Conservation (phyloP, 208 protist genomes). For the Leishmania arabica region DNA sequence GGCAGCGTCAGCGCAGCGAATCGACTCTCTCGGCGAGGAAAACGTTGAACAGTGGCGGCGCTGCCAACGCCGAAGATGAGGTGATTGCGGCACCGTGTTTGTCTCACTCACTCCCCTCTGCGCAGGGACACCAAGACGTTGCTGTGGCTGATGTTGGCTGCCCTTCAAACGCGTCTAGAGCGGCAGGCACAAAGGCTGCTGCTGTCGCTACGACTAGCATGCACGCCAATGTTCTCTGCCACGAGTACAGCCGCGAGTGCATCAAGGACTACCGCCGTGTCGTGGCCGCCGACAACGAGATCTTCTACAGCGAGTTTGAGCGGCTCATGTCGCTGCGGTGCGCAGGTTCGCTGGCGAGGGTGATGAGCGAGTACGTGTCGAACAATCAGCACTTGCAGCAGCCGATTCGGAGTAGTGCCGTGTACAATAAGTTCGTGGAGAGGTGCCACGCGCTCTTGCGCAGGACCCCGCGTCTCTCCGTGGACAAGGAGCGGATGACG, state of each 20-base stretch:
- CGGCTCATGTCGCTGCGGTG: constrained; percentile 45
- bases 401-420: constrained; percentile 25
- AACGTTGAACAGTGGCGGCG: background rate
- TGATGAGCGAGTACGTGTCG: constrained; percentile 59
- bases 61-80: background rate
- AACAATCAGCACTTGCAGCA: constrained; percentile 33
- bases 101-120: background rate
- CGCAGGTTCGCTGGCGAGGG: constrained; percentile 37
- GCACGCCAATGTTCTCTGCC: constrained; percentile 28
- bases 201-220: background rate
- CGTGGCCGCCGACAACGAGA: constrained; percentile 68
- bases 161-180: background rate
- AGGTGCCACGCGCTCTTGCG: constrained; percentile 26
- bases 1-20: constrained; percentile 20
- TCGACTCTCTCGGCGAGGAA: background rate
- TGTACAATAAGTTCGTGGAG: constrained; percentile 31
- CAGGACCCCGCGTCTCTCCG: constrained; percentile 25
- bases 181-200: background rate
- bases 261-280: constrained; percentile 68
- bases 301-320: constrained; percentile 72
- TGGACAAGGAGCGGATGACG: constrained; percentile 16
- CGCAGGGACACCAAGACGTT: background rate
- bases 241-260: constrained; percentile 63
- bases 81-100: background rate
- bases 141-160: background rate